A percentile compares a stretch with the other conserved stretches of the same genome.
These are phyloP conservation scores for Penicillium diatomitis DNA, from an alignment of 495 filamentous ascomycete species.

Conservation along the genomic window DNA sequence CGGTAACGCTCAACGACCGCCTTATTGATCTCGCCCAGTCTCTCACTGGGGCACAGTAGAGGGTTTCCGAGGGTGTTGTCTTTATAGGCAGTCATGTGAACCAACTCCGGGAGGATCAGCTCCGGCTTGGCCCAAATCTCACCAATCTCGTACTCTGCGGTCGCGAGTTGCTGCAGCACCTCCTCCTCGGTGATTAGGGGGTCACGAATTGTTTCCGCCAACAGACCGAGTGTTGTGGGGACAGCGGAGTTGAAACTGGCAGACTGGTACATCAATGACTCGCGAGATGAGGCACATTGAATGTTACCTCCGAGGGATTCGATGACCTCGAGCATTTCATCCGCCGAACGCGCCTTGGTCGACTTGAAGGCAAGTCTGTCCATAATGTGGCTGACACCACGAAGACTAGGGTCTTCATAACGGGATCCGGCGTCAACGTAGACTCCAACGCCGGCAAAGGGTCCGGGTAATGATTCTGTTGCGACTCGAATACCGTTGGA, in stretches of 20 bases:
- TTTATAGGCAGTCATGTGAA: constrained; percentile 91
- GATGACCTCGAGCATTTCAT: constrained; percentile 78
- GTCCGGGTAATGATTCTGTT: constrained; percentile 88
- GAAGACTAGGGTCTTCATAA: constrained; percentile 77
- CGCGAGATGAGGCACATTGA: constrained; percentile 89
- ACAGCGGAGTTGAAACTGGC: constrained; percentile 96
- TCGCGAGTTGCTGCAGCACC: constrained; percentile 75
- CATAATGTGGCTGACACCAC: constrained; percentile 92
- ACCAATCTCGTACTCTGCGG: constrained; percentile 86
- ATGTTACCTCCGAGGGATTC: constrained; percentile 90
- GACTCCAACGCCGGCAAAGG: constrained; percentile 91
- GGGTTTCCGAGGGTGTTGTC: constrained; percentile 94
- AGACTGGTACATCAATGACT: constrained; percentile 97
- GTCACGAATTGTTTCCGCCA: constrained; percentile 91
- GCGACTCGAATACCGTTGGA: constrained; percentile 92
- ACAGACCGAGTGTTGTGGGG: constrained; percentile 67
- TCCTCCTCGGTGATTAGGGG: constrained; percentile 87
- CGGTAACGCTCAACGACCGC: constrained; percentile 69
- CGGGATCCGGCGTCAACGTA: constrained; percentile 95
- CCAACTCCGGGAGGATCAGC: constrained; percentile 87
- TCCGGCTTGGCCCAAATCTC: constrained; percentile 99
- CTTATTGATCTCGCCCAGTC: constrained; percentile 67
- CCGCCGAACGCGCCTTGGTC: constrained; percentile 59
- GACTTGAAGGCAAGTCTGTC: constrained; percentile 96
- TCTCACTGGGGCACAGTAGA: constrained; percentile 79